Base-by-base conservation (phyloP, 176 grass and related monocot genomes). In the Themeda triandra region DNA sequence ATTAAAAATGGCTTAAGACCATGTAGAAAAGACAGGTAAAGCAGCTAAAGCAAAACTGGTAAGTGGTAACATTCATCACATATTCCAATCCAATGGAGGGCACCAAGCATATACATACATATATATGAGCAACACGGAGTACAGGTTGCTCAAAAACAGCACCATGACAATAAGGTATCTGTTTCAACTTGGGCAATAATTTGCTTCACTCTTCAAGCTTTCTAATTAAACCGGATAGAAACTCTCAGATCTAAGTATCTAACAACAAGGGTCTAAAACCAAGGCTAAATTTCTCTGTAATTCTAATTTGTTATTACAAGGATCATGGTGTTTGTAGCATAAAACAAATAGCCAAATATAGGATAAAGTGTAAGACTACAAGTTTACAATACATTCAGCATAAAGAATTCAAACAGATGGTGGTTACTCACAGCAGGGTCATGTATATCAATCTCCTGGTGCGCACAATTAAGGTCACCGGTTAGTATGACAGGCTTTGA, bases 361-460 rank as follows among this genome's bases (percentile, higher is more conserved):
- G 69, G 13, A 46, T 29, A 66, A 62, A 63, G 27, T 42, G 56
- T 19, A 82, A 56, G 8, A 27, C 12, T 46, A 19, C 18, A 15
- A 69, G 27, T 56, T 12, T n/a, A 66, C n/a, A 46, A 73, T 78
- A 66, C 39, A 73, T 77, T 88, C 19, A 49, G 29, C 25, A 78
- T 51, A 21, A 13, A 60, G 8, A 46, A 67, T 86, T 37, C 10
- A 68, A 90, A 39, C 60, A 69, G n/a, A 51, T 32, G 8, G 37
- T 32, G 8, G 37, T 79, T 82, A 76, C 92, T 93, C 79, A 93
- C 92, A 67, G 88, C 75, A 77, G 92, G 92, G 83, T 93, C 83
- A 81, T 88, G 66, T 58, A 93, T 93, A 84, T 93, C 92, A 66
- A 93, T 93, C 82, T 93, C 88, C 84, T 90, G 73, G 80, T 90